Percentiles rank a stretch among this genome's conserved stretches.
Conservation (phyloP, 139 green algal species). For the Spirogloea muscicola region DNA sequence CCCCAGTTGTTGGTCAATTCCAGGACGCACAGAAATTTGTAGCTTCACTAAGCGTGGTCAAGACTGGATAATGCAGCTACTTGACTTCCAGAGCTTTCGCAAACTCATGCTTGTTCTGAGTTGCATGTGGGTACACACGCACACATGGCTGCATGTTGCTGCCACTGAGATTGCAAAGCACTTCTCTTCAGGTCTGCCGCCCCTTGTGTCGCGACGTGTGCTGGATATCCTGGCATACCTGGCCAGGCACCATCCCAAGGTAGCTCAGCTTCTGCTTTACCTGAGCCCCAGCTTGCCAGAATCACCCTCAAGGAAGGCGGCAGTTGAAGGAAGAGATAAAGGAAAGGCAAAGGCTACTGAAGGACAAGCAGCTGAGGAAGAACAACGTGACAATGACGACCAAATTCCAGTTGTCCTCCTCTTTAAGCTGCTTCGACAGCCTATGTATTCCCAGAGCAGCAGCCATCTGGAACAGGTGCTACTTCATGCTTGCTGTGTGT, state of each 20-base stretch:
- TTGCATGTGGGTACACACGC: too few species aligned
- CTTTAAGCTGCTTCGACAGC: conserved; percentile 57
- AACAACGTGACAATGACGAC: too few species aligned
- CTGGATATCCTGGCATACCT: conserved; percentile 71
- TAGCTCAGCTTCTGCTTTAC: conserved; percentile 61
- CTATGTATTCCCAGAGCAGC: conserved; percentile 47
- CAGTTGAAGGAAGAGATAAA: conserved; percentile 53
- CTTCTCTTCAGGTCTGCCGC: conserved; percentile 29
- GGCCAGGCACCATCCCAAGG: conserved; percentile 49
- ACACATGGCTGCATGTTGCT: too few species aligned
- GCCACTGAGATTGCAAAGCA: too few species aligned
- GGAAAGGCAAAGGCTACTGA: conserved; percentile 44
- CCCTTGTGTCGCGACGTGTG: conserved; percentile 55
- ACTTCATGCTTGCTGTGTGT: neutral
- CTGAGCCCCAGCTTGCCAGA: conserved; percentile 6
- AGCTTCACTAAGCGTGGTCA: too few species aligned
- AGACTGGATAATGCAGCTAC: too few species aligned
- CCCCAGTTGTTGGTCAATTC: too few species aligned
- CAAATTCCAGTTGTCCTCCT: conserved; percentile 65
- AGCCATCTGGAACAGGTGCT: conserved; percentile 45
- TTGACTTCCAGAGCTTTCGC: too few species aligned
- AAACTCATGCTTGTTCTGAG: too few species aligned
- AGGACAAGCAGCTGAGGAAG: too few species aligned
- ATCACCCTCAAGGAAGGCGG: conserved; percentile 7
- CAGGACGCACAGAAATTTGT: too few species aligned